Evolutionary conservation across 371 early-diverging fungal genomes (phyloP), one percentile per base, ranked within the genome.

Genomic region (Rhizopus arrhizus): DNA sequence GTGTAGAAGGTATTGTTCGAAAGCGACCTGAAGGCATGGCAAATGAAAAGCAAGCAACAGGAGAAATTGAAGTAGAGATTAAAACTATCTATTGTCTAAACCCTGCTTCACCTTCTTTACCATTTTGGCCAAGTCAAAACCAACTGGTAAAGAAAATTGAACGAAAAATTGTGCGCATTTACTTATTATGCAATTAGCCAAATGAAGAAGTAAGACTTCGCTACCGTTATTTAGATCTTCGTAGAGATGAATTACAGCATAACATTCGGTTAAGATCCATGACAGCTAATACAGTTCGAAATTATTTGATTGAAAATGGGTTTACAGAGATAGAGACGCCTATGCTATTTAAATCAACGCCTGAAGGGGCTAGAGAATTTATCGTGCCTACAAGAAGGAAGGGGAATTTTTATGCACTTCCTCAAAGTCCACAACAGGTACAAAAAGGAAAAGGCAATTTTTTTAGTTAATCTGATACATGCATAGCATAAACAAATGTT

Each of bases 281-380:
- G 5, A 85, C 85, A 8, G 83, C 88, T 28, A 86, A 82, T 60
- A 75, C 81, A 4, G 75, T 92, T 15, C 80, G 95, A 53, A 78
- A 85, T 36, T 87, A 80, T 56, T 75, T 93, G 41, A 55, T 74
- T 31, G 79, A 75, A 3, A 72, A 83, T 62, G 88, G 84, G 5
- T 94, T 96, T 75, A 74, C 86, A 5, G 96, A 96, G 57, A 90
- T 96, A n/a, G 96, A 96, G 61, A 95, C 95, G 0, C 95, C 96
- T 6, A 78, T 85, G 34, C 80, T 96, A 32, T 95, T 95, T 72
- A 95, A 95, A 66, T 90, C 92, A n/a, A 95, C 96, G 2, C 94
- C 95, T 8, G 95, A 96, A 73, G 95, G 96, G 11, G 95, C 96
- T 3, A 82, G 95, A 5, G 96, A 96, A 71, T 96, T 92, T 65